Evolutionary conservation across 1,139 yeast genomes (phyloP).

Genomic region (Kodamaea suecica): DNA sequence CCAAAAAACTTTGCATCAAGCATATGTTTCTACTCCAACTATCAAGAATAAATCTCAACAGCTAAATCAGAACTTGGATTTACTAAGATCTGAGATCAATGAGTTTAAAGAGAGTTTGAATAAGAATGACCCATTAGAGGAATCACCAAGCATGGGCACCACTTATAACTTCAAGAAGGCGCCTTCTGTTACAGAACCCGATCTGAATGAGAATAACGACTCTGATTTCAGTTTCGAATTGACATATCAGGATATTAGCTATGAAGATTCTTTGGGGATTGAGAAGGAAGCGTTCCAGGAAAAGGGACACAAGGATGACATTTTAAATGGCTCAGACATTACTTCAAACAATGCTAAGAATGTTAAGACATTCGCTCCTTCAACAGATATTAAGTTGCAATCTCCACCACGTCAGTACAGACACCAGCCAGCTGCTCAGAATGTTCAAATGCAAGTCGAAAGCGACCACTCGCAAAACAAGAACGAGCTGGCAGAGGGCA

Average conservation of each 20-base stretch:
- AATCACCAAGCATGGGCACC: conserved; percentile 3
- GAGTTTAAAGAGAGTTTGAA: conserved; percentile 46
- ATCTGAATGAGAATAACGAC: conserved; percentile 9
- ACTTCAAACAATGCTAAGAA: not conserved
- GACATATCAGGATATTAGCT: conserved; percentile 39
- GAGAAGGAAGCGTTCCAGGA: conserved; percentile 21
- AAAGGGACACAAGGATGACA: not conserved
- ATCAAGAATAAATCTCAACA: conserved; percentile 28
- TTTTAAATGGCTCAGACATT: not conserved
- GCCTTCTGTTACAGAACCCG: not conserved
- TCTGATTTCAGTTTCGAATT: conserved; percentile 42
- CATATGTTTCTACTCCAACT: conserved; percentile 16
- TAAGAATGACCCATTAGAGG: conserved; percentile 19
- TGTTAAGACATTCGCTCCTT: not conserved
- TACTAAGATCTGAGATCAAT: conserved; percentile 43
- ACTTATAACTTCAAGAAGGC: conserved; percentile 7
- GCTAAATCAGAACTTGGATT: conserved; percentile 42
- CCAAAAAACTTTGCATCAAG: conserved; percentile 14
- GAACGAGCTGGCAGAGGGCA: not conserved
- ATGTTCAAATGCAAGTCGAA: not conserved
- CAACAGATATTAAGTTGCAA: conserved; percentile 3
- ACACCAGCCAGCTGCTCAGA: conserved; percentile 7
- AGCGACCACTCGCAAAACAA: not conserved
- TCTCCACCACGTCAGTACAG: conserved; percentile 11
- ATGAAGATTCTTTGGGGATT: conserved; percentile 42